phyloP scores from a whole-genome alignment of 495 filamentous ascomycete genomes.

The Halenospora varia region DNA sequence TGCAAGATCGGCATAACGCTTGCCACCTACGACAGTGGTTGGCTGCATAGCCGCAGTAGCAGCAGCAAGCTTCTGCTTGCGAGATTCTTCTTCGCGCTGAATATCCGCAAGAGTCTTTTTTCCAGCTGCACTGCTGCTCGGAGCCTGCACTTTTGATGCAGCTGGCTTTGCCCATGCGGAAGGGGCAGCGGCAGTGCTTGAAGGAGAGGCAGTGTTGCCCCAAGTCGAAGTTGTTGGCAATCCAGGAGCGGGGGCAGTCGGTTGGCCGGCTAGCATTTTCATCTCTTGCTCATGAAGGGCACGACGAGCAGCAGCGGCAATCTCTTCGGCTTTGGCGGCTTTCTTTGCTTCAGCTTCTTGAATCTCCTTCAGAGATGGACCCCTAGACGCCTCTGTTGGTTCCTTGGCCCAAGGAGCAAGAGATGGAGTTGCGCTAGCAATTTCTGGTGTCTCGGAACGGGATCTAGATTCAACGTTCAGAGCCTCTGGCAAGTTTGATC shows the following conservation, averaged over 20 bases:
- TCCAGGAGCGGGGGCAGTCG: constrained; percentile 65
- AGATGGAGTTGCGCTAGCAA: constrained; percentile 47
- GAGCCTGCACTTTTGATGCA: constrained; percentile 48
- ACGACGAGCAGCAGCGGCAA: constrained; percentile 75
- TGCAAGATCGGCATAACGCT: constrained; percentile 94
- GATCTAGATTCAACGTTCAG: constrained; percentile 69
- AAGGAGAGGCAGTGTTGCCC: constrained; percentile 67
- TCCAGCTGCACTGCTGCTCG: constrained; percentile 36
- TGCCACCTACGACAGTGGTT: constrained; percentile 55
- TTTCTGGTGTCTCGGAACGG: constrained; percentile 67
- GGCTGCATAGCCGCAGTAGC: constrained; percentile 48
- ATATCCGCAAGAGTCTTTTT: constrained; percentile 90
- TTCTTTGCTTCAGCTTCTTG: constrained; percentile 92
- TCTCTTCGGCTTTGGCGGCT: constrained; percentile 85
- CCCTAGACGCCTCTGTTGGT: constrained; percentile 69
- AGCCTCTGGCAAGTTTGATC: constrained; percentile 78
- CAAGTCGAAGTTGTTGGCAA: constrained; percentile 88
- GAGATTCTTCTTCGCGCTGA: constrained; percentile 90
- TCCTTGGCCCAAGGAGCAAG: constrained; percentile 96
- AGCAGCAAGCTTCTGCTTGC: constrained; percentile 70
- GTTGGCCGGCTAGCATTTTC: constrained; percentile 41
- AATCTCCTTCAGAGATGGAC: constrained; percentile 92
- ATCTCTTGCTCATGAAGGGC: constrained; percentile 77
- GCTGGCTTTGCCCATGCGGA: constrained; percentile 65
- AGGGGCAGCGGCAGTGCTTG: constrained; percentile 44